Evolutionary conservation across 352 stramenopile genomes (phyloP).

Genomic region (Pythium monospermum): DNA sequence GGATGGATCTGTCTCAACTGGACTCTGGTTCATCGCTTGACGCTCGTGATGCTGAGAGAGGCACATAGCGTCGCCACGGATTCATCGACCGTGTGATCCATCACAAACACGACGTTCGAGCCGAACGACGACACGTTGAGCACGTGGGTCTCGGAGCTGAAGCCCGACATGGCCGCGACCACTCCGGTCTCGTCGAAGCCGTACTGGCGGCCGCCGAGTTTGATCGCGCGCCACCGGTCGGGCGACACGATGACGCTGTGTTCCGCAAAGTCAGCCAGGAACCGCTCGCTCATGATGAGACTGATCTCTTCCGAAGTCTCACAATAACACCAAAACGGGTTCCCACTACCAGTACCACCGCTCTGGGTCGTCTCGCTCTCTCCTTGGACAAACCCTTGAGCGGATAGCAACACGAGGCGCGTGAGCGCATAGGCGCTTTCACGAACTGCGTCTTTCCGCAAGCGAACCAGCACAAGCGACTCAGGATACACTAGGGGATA

Average conservation of each 20-base stretch:
- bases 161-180: conserved; percentile 81
- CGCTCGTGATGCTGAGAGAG: conserved; percentile 61
- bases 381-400: conserved; percentile 2
- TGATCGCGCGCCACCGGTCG: conserved; percentile 83
- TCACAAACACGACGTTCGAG: conserved; percentile 78
- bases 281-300: conserved; percentile 67
- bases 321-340: conserved; percentile 84
- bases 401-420: conserved; percentile 63
- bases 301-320: conserved; percentile 83
- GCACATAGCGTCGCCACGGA: conserved; percentile 61
- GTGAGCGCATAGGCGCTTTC: conserved; percentile 75
- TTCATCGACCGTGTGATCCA: conserved; percentile 73
- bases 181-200: conserved; percentile 86
- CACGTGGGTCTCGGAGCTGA: conserved; percentile 72
- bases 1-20: no score
- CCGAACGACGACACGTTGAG: conserved; percentile 85
- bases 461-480: conserved; percentile 65
- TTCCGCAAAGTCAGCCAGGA: conserved; percentile 58
- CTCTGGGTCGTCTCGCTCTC: background rate
- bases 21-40: conserved; percentile 38
- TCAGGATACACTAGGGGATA: conserved; percentile 57
- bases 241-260: conserved; percentile 76
- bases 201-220: conserved; percentile 72
- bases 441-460: conserved; percentile 69
- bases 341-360: background rate